Conservation (phyloP, 1,139 yeast genomes). For the Debaryomyces udenii region DNA sequence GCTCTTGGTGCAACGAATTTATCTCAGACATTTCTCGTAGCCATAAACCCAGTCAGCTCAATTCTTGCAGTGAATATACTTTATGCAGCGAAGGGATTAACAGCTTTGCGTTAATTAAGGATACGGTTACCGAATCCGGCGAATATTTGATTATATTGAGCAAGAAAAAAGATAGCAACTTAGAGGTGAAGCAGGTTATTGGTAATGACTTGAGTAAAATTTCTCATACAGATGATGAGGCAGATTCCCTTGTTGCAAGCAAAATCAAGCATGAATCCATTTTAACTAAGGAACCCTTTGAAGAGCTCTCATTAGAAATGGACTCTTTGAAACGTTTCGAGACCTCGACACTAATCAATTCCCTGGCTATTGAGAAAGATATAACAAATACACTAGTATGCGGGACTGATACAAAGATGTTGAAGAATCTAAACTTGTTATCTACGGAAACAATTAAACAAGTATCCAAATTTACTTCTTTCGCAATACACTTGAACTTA, state of each 20-base stretch:
- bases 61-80: slow-evolving; percentile 7
- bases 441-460: slow-evolving; percentile 22
- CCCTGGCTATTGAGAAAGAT: slow-evolving; percentile 4
- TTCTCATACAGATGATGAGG: background rate
- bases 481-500: slow-evolving; percentile 27
- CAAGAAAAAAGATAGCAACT: slow-evolving; percentile 13
- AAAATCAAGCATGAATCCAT: slow-evolving; percentile 8
- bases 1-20: slow-evolving; percentile 5
- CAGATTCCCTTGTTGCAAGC: background rate
- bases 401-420: slow-evolving; percentile 12
- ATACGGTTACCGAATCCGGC: slow-evolving; percentile 29
- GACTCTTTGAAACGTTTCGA: slow-evolving; percentile 6
- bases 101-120: slow-evolving; percentile 25
- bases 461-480: slow-evolving; percentile 23
- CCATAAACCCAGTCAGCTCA: slow-evolving; percentile 1
- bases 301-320: slow-evolving; percentile 14
- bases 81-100: slow-evolving; percentile 7
- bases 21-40: slow-evolving; percentile 1
- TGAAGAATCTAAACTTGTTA: slow-evolving; percentile 23
- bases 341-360: slow-evolving; percentile 1
- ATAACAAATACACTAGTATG: background rate
- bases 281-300: slow-evolving; percentile 18
- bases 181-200: slow-evolving; percentile 13
- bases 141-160: slow-evolving; percentile 24
- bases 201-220: background rate